These are phyloP conservation scores for Phoenix dactylifera DNA, from an alignment of 176 grass and related monocot genomes.

Conservation along the genomic window DNA sequence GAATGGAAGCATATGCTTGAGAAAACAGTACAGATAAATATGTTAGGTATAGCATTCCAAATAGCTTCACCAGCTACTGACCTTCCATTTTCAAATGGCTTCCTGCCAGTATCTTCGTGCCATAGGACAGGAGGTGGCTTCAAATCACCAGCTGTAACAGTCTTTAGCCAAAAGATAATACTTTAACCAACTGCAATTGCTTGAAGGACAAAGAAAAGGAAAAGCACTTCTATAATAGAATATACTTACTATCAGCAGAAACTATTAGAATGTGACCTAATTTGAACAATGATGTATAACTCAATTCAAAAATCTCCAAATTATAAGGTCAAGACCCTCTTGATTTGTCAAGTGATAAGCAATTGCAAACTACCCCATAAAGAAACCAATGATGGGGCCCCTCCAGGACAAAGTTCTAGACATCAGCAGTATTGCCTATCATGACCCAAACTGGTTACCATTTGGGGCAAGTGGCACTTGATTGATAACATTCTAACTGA, in stretches of 20 bases:
- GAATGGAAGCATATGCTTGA: neutral
- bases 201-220: neutral
- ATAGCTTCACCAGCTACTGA: constrained; percentile 16
- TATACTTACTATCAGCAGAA: neutral
- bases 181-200: neutral
- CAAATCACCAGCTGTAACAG: constrained; percentile 65
- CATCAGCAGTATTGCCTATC: too few relatives aligned
- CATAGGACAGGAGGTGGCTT: constrained; percentile 90
- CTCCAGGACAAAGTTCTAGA: too few relatives aligned
- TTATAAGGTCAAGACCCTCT: too few relatives aligned
- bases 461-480: too few relatives aligned
- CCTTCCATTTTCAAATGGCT: constrained; percentile 47
- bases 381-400: too few relatives aligned
- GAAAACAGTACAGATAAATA: neutral
- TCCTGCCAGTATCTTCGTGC: constrained; percentile 90
- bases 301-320: too few relatives aligned
- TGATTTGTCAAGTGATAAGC: too few relatives aligned
- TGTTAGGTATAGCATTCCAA: neutral
- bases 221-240: neutral
- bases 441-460: too few relatives aligned
- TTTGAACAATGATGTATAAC: too few relatives aligned
- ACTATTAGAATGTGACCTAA: too few relatives aligned
- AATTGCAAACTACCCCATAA: too few relatives aligned
- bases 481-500: too few relatives aligned
- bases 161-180: constrained; percentile 26